Conservation (phyloP, 2,329 filamentous ascomycete species). For the Calonectria pseudoreteaudii region DNA sequence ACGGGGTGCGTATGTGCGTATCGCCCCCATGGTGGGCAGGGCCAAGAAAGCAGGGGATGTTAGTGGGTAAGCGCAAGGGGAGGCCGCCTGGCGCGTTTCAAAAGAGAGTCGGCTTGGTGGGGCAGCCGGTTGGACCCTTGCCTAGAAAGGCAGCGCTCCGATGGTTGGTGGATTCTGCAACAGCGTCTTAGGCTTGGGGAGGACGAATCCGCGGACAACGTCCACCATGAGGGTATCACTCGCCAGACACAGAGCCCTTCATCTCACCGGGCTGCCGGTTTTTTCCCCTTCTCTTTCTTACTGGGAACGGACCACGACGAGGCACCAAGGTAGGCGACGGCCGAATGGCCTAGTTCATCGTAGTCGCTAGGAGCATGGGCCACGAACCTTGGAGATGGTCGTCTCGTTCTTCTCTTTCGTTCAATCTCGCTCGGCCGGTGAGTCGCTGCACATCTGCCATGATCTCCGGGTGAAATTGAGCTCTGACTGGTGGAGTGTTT, state of each 20-base stretch:
- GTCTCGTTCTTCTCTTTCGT: constrained; percentile 14
- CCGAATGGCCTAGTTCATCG: constrained; percentile 14
- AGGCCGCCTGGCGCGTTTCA: constrained; percentile 29
- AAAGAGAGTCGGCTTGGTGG: constrained; percentile 15
- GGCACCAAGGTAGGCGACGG: neutral
- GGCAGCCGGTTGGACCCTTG: neutral
- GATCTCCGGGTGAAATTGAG: neutral
- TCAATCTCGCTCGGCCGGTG: constrained; percentile 31
- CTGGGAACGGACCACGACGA: neutral
- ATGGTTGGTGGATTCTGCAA: constrained; percentile 25
- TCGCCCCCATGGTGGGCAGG: constrained; percentile 1
- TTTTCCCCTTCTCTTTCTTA: too few relatives aligned
- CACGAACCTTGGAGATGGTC: neutral
- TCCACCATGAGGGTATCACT: constrained; percentile 33
- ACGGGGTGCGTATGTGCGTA: constrained; percentile 15
- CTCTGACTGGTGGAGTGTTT: constrained; percentile 15
- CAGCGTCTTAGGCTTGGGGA: neutral
- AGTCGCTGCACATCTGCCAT: constrained; percentile 8
- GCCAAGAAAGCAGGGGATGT: constrained; percentile 6
- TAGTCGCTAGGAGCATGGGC: neutral
- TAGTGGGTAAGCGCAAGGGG: constrained; percentile 20
- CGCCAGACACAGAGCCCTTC: constrained; percentile 7
- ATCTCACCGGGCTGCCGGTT: neutral
- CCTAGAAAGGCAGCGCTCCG: neutral
- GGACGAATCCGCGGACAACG: constrained; percentile 15